phyloP scores from a whole-genome alignment of 805 yeast genomes.

The Wickerhamiella dianesei region DNA sequence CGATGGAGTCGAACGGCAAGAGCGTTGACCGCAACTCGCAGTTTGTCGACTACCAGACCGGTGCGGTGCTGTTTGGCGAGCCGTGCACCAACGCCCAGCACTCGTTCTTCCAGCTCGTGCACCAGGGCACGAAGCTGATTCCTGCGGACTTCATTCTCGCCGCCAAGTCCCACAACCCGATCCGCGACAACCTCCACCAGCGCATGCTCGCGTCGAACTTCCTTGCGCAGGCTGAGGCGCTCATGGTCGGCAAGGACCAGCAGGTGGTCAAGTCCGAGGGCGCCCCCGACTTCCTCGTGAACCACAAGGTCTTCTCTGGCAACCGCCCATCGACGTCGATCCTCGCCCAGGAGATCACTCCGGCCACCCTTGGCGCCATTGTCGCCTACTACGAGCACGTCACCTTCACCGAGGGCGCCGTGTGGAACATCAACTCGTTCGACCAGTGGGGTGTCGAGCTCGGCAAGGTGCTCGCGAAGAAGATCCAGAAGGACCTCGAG shows the following conservation, averaged over 20 bases:
- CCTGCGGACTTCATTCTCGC: constrained; percentile 96
- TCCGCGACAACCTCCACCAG: constrained; percentile 88
- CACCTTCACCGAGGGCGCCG: constrained; percentile 96
- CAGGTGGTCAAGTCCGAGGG: constrained; percentile 80
- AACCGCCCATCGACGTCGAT: constrained; percentile 98
- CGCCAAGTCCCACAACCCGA: constrained; percentile 96
- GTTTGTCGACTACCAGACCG: constrained; percentile 90
- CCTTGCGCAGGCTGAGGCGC: constrained; percentile 96
- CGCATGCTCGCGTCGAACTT: constrained; percentile 97
- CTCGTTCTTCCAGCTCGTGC: constrained; percentile 98
- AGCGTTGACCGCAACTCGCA: constrained; percentile 86
- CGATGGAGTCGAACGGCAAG: constrained; percentile 99
- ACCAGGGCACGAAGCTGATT: constrained; percentile 95
- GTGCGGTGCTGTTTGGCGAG: constrained; percentile 92
- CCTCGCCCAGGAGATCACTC: constrained; percentile 89
- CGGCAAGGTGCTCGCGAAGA: constrained; percentile 96
- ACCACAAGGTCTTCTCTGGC: constrained; percentile 94
- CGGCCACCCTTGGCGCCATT: constrained; percentile 89
- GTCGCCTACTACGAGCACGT: constrained; percentile 97
- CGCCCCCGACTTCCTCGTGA: constrained; percentile 69
- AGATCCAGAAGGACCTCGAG: constrained; percentile 78
- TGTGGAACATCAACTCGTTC: constrained; percentile 98
- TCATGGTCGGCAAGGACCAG: constrained; percentile 82
- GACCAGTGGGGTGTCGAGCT: constrained; percentile 99
- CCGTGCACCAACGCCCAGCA: constrained; percentile 99